Base-by-base conservation (phyloP, 2,329 filamentous ascomycete species). In the Ophiostoma ulmi region DNA sequence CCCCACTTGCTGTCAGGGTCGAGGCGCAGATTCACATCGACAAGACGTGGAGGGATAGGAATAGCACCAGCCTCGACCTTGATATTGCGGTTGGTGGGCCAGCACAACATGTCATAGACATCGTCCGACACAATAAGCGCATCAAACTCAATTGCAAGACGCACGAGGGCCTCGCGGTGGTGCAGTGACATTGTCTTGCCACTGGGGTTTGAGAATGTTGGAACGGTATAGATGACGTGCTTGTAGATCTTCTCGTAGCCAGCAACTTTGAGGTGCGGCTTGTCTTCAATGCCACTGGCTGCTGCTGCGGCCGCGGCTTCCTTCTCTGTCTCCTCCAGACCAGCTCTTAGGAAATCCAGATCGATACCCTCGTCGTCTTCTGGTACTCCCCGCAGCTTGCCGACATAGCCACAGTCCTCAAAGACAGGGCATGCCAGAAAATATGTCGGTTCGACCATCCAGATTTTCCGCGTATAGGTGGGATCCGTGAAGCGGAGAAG, bases 61-160 rank as follows among this genome's bases (percentile, higher is more conserved):
- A 64, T 38, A 82, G 31, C 61, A n/a, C 61, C 61, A 5, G 61
- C 14, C 3, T 31, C 35, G 17, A 64, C 31, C 20, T 64, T 64
- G 61, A 64, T 8, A 75, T 77, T 5, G 87, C 87, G 6, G 4
- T 55, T 44, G 17, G 73, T 73, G 1, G 73, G 73, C 88, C 88
- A 91, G 75, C 87, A 83, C 11, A 92, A 80, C 73, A 89, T 85
- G 76, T 92, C 90, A 75, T 93, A 92, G 0, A 92, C 89, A 78
- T 92, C 90, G 77, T 92, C 90, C 2, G 86, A 84, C 7, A 91
- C 81, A 64, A 92, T 78, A 22, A 92, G 79, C 1, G 88, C 88
- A 76, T 92, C 88, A 74, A 84, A 88, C 67, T 87, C 81, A 61
- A 88, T 80, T 0, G 90, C 90, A 13, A 91, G 75, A 14, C 80